These are phyloP conservation scores for Periglandula ipomoeae DNA, from an alignment of 2,329 filamentous ascomycete genomes.

Conservation along the genomic window DNA sequence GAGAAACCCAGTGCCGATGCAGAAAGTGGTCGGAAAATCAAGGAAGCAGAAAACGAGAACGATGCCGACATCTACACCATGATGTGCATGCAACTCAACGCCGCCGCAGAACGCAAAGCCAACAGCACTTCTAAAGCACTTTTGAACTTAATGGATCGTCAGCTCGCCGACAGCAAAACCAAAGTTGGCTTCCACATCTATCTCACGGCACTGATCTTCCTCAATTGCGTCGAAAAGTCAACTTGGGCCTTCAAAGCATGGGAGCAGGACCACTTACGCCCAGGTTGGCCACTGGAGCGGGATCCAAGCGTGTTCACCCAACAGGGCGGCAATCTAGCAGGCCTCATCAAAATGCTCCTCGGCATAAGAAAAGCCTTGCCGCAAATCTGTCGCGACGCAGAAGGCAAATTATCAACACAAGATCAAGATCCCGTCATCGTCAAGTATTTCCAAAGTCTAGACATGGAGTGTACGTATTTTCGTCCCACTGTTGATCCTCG, in stretches of 20 bases:
- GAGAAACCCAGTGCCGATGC: slow-evolving; percentile 35
- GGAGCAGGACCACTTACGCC: slow-evolving; percentile 52
- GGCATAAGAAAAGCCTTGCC: slow-evolving; percentile 52
- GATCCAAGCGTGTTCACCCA: slow-evolving; percentile 47
- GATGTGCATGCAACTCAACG: slow-evolving; percentile 55
- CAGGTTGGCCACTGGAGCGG: slow-evolving; percentile 51
- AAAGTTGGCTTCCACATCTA: slow-evolving; percentile 53
- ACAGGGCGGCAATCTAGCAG: slow-evolving; percentile 50
- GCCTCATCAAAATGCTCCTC: slow-evolving; percentile 51
- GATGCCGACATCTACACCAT: slow-evolving; percentile 51
- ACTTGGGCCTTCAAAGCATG: slow-evolving; percentile 62
- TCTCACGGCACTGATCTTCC: slow-evolving; percentile 50
- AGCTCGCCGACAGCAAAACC: slow-evolving; percentile 51
- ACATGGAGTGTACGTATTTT: slow-evolving; percentile 45
- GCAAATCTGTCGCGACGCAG: slow-evolving; percentile 34
- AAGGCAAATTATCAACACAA: slow-evolving; percentile 39
- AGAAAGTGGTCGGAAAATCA: slow-evolving; percentile 36
- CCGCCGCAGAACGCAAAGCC: slow-evolving; percentile 55
- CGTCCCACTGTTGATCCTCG: background rate
- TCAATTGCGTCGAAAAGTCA: slow-evolving; percentile 58
- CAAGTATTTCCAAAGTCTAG: slow-evolving; percentile 46
- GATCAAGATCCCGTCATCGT: slow-evolving; percentile 36
- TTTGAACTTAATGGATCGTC: slow-evolving; percentile 51
- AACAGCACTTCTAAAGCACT: slow-evolving; percentile 48
- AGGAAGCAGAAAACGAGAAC: slow-evolving; percentile 36